A percentile compares a stretch with the other conserved stretches of the same genome.
Conservation (phyloP, 108 stramenopile species). For the Ochromonas danica region DNA sequence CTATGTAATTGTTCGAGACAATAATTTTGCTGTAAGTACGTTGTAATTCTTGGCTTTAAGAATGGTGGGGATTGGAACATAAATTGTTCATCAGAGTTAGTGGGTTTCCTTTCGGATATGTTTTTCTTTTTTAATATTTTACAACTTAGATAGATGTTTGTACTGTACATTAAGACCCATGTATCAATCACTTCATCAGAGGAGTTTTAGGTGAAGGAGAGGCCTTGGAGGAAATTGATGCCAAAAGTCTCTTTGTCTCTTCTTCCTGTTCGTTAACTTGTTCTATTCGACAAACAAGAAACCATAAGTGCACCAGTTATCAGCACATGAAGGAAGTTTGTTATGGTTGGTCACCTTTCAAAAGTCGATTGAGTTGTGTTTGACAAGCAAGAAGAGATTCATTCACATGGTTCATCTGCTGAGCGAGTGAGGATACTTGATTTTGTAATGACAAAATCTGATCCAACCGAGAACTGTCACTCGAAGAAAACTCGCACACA, state of each 20-base stretch:
- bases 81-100: too few relatives aligned
- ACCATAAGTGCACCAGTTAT: background rate
- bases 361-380: background rate
- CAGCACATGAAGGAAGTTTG: background rate
- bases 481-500: too few relatives aligned
- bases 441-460: background rate
- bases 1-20: too few relatives aligned
- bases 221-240: background rate
- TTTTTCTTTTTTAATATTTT: too few relatives aligned
- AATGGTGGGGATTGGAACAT: too few relatives aligned
- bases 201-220: background rate
- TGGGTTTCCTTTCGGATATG: too few relatives aligned
- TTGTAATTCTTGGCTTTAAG: too few relatives aligned
- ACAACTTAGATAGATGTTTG: too few relatives aligned
- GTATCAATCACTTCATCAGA: too few relatives aligned
- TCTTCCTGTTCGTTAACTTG: background rate
- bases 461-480: background rate
- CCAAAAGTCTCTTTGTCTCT: background rate
- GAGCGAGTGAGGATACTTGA: background rate
- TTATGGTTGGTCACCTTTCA: background rate
- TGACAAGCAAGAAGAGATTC: background rate
- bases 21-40: too few relatives aligned
- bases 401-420: background rate
- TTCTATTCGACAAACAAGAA: background rate
- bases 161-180: too few relatives aligned